Conservation (phyloP, 2,329 filamentous ascomycete genomes). For the Nemania bipapillata region DNA sequence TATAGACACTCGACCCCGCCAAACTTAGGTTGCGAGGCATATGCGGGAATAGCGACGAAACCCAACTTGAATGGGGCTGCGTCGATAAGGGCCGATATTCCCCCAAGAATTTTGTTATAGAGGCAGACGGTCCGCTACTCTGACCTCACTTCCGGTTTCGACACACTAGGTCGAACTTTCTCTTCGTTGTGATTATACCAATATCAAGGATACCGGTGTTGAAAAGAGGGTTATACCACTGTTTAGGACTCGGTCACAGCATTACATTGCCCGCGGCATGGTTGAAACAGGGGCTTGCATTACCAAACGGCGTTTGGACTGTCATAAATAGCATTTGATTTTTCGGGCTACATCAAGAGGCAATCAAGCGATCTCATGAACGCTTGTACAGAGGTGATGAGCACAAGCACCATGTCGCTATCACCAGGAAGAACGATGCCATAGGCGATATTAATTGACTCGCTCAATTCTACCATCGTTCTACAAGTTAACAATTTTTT, state of each 20-base stretch:
- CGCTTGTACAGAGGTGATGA: slow-evolving; percentile 34
- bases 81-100: slow-evolving; percentile 15
- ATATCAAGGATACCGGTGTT: slow-evolving; percentile 48
- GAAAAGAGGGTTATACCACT: slow-evolving; percentile 50
- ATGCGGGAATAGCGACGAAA: slow-evolving; percentile 4
- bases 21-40: slow-evolving; percentile 13
- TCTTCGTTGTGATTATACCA: slow-evolving; percentile 48
- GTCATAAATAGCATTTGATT: slow-evolving; percentile 39
- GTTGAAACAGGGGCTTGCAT: slow-evolving; percentile 40
- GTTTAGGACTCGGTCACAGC: slow-evolving; percentile 49
- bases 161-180: slow-evolving; percentile 37
- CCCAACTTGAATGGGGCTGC: background rate
- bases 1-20: slow-evolving; percentile 20
- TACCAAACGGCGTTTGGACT: slow-evolving; percentile 40
- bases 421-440: slow-evolving; percentile 12
- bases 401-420: slow-evolving; percentile 21
- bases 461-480: slow-evolving; percentile 25
- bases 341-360: slow-evolving; percentile 34
- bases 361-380: slow-evolving; percentile 29
- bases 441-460: slow-evolving; percentile 33
- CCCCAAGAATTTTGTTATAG: slow-evolving; percentile 14
- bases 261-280: slow-evolving; percentile 39
- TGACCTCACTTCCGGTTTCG: slow-evolving; percentile 39
- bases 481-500: background rate
- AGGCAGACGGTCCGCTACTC: slow-evolving; percentile 32